Evolutionary conservation across 2,329 filamentous ascomycete species (phyloP).

Genomic region (Huntiella decipiens): DNA sequence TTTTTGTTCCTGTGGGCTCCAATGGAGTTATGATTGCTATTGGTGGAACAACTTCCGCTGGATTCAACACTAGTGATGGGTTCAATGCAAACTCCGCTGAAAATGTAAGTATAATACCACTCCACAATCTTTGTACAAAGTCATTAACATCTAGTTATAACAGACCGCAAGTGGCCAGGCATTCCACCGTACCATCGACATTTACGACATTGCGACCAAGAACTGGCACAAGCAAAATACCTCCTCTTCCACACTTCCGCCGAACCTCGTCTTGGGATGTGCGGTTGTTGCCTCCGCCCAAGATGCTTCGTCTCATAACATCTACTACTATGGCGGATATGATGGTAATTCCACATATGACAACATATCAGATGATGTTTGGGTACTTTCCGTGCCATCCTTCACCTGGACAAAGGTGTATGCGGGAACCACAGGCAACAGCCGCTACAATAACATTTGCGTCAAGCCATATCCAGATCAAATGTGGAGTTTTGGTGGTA

Average conservation of each 20-base stretch:
- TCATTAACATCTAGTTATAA: background rate
- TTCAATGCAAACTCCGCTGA: constrained; percentile 17
- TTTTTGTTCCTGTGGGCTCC: constrained; percentile 60
- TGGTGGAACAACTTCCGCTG: constrained; percentile 50
- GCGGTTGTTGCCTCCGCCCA: constrained; percentile 53
- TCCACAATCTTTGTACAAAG: background rate
- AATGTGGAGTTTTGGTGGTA: constrained; percentile 62
- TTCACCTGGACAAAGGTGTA: constrained; percentile 55
- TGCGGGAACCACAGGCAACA: constrained; percentile 30
- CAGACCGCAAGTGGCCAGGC: constrained; percentile 38
- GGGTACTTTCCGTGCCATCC: constrained; percentile 60
- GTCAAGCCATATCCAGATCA: constrained; percentile 59
- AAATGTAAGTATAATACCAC: background rate
- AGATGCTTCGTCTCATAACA: constrained; percentile 57
- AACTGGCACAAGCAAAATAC: constrained; percentile 55
- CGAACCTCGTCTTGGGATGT: constrained; percentile 47
- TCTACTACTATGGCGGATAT: constrained; percentile 73
- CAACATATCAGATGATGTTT: constrained; percentile 48
- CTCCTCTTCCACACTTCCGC: constrained; percentile 24
- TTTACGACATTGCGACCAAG: constrained; percentile 54
- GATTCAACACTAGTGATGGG: constrained; percentile 20
- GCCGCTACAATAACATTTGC: constrained; percentile 55
- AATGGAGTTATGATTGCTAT: constrained; percentile 61
- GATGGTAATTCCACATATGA: constrained; percentile 18
- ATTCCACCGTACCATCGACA: constrained; percentile 53